phyloP scores from a whole-genome alignment of 2,329 filamentous ascomycete species.

The Clarireedia sp. region DNA sequence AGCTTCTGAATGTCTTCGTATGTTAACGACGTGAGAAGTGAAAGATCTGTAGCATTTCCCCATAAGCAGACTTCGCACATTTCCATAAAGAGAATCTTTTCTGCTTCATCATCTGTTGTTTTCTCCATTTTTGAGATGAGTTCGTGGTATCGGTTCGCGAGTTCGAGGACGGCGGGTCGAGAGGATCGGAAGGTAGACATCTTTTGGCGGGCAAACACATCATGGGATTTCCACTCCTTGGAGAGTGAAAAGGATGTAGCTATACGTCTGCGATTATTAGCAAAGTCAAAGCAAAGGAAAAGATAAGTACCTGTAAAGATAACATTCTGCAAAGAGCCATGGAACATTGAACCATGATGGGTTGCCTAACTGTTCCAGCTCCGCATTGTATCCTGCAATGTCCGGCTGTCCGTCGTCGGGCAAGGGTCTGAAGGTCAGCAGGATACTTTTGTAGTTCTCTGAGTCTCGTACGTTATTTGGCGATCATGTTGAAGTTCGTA shows the following conservation, averaged over 20 bases:
- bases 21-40: conserved; percentile 77
- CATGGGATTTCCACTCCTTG: conserved; percentile 79
- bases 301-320: conserved; percentile 61
- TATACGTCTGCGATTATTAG: conserved; percentile 53
- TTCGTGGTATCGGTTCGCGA: conserved; percentile 70
- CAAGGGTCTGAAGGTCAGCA: conserved; percentile 48
- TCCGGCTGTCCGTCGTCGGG: conserved; percentile 36
- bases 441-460: neutral
- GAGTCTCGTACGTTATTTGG: conserved; percentile 57
- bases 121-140: conserved; percentile 58
- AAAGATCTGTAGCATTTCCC: conserved; percentile 94
- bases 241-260: conserved; percentile 70
- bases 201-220: conserved; percentile 85
- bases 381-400: conserved; percentile 74
- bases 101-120: conserved; percentile 46
- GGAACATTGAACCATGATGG: conserved; percentile 76
- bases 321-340: conserved; percentile 92
- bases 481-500: conserved; percentile 93
- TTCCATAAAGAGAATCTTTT: conserved; percentile 75
- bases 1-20: conserved; percentile 97
- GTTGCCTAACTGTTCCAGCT: conserved; percentile 65
- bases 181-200: conserved; percentile 88
- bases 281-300: neutral
- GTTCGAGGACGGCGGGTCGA: conserved; percentile 73
- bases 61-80: conserved; percentile 96